These are phyloP conservation scores for Rhizopogon vesiculosus DNA, from an alignment of 768 basidiomycete species.

Conservation along the genomic window DNA sequence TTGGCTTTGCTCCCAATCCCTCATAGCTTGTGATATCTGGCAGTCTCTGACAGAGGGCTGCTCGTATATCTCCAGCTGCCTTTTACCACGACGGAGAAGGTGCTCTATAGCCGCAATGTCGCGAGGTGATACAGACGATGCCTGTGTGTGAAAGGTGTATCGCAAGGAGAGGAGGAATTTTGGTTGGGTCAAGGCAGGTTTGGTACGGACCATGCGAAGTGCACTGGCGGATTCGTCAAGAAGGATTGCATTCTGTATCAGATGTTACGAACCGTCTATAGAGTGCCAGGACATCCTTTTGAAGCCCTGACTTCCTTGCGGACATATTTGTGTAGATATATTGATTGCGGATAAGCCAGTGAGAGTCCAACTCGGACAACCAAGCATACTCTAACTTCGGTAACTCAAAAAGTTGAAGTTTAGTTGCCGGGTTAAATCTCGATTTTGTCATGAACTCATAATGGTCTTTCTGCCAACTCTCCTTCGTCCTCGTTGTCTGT, in stretches of 20 bases:
- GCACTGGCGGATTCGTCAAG: slow-evolving; percentile 40
- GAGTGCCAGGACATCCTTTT: slow-evolving; percentile 46
- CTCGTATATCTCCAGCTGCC: slow-evolving; percentile 71
- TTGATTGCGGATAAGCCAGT: too few species aligned
- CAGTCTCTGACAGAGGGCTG: slow-evolving; percentile 65
- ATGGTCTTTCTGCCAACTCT: slow-evolving; percentile 4
- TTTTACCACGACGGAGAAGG: slow-evolving; percentile 60
- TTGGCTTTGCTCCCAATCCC: slow-evolving; percentile 49
- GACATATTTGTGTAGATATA: slow-evolving; percentile 18
- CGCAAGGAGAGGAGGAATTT: slow-evolving; percentile 69
- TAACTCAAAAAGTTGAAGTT: neutral
- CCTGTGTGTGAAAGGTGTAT: slow-evolving; percentile 65
- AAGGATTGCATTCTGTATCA: slow-evolving; percentile 5
- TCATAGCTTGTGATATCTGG: slow-evolving; percentile 69
- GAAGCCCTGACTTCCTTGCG: slow-evolving; percentile 40
- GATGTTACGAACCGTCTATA: slow-evolving; percentile 45
- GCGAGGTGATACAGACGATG: slow-evolving; percentile 54
- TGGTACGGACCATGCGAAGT: slow-evolving; percentile 67
- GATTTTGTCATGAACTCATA: neutral
- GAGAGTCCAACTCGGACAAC: too few species aligned
- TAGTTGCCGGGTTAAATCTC: neutral
- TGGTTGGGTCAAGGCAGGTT: slow-evolving; percentile 53
- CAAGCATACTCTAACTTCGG: neutral
- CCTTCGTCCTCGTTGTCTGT: slow-evolving; percentile 8
- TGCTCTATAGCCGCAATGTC: slow-evolving; percentile 72